These are phyloP conservation scores for Yarrowia divulgata DNA, from an alignment of 805 yeast genomes.

Conservation along the genomic window DNA sequence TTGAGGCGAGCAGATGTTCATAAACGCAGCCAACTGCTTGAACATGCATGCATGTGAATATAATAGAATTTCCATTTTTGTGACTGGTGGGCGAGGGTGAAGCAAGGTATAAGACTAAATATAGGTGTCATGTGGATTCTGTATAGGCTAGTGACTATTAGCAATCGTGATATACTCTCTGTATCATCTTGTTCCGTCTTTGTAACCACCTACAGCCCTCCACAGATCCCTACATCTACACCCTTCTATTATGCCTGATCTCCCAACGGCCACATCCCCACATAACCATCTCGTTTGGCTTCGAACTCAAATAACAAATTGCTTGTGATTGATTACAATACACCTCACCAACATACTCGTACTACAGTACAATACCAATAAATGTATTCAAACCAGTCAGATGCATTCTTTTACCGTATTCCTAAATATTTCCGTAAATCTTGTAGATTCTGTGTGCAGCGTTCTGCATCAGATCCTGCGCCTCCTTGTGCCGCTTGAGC, in stretches of 20 bases:
- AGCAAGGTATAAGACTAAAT: too few species aligned
- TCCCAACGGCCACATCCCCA: constrained; percentile 17
- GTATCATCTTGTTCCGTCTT: too few species aligned
- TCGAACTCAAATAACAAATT: not conserved
- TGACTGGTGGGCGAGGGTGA: not conserved
- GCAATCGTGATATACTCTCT: too few species aligned
- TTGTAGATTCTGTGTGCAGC: constrained; percentile 29
- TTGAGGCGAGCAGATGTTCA: constrained; percentile 10
- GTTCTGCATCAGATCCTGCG: constrained; percentile 22
- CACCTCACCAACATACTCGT: too few species aligned
- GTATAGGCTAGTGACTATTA: too few species aligned
- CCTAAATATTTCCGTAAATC: constrained; percentile 35
- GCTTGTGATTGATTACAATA: constrained; percentile 4
- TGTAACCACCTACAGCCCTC: not conserved
- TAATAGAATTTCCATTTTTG: not conserved
- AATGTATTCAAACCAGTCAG: not conserved
- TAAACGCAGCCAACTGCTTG: not conserved
- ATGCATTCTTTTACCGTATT: constrained; percentile 17
- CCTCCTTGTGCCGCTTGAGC: constrained; percentile 9
- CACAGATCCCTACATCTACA: too few species aligned
- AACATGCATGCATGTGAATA: constrained; percentile 33
- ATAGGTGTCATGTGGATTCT: too few species aligned
- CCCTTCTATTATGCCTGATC: not conserved
- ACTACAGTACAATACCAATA: not conserved
- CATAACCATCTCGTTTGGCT: not conserved